Percentiles rank a stretch among this genome's conserved stretches.
phyloP scores from a whole-genome alignment of 495 filamentous ascomycete species.

The Penicillium simplicissimum region DNA sequence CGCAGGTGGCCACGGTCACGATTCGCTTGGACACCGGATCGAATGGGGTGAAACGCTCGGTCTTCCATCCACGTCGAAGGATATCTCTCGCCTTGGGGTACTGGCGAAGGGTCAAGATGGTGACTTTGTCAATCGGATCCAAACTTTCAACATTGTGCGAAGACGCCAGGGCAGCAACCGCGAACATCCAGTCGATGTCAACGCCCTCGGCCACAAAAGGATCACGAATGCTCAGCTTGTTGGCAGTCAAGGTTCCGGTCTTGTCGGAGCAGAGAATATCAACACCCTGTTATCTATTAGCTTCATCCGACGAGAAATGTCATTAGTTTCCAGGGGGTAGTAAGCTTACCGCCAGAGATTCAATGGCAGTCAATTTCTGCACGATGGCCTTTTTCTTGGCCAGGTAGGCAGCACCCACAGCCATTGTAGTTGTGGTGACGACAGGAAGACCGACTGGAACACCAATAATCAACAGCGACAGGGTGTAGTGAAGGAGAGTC shows the following conservation, averaged over 20 bases:
- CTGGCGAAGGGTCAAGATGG: conserved; percentile 63
- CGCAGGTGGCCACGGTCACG: conserved; percentile 59
- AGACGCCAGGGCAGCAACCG: conserved; percentile 68
- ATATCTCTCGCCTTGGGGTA: conserved; percentile 68
- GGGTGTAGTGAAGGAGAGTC: conserved; percentile 63
- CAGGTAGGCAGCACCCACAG: conserved; percentile 90
- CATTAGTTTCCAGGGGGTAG: background rate
- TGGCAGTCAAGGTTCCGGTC: conserved; percentile 71
- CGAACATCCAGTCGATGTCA: conserved; percentile 76
- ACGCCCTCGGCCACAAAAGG: conserved; percentile 71
- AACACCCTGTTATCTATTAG: conserved; percentile 59
- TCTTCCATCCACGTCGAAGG: conserved; percentile 64
- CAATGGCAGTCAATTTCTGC: conserved; percentile 93
- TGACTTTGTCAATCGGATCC: conserved; percentile 75
- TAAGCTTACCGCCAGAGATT: conserved; percentile 71
- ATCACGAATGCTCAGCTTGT: conserved; percentile 69
- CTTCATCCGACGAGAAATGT: background rate
- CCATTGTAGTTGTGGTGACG: conserved; percentile 95
- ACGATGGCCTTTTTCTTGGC: conserved; percentile 96
- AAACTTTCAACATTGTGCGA: conserved; percentile 73
- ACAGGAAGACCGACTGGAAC: conserved; percentile 95
- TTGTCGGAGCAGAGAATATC: conserved; percentile 98
- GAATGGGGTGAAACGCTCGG: conserved; percentile 70
- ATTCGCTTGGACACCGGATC: conserved; percentile 77
- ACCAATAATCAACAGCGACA: conserved; percentile 86